Conservation (phyloP, 352 stramenopile species). For the Globisporangium rhizosaccharum region DNA sequence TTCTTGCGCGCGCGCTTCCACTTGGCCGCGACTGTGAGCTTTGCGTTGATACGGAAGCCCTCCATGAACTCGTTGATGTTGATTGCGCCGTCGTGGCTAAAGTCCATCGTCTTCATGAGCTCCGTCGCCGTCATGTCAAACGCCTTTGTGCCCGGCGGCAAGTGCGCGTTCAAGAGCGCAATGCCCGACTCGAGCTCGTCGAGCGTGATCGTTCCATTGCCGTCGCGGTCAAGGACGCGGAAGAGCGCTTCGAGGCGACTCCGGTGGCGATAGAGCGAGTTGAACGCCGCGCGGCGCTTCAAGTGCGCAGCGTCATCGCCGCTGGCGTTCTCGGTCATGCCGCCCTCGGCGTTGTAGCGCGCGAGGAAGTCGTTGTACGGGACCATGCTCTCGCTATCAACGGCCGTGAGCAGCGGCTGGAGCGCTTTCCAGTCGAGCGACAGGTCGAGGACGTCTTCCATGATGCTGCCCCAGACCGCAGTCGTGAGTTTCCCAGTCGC, state of each 20-base stretch:
- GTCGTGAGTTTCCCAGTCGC: conserved; percentile 40
- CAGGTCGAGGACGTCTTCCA: conserved; percentile 77
- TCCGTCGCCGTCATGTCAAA: conserved; percentile 69
- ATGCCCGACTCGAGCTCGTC: conserved; percentile 80
- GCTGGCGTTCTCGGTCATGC: conserved; percentile 6
- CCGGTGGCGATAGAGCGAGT: conserved; percentile 78
- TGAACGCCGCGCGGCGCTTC: conserved; percentile 66
- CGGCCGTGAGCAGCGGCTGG: conserved; percentile 65
- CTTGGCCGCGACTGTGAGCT: conserved; percentile 81
- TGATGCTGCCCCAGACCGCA: conserved; percentile 51
- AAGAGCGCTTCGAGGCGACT: conserved; percentile 81
- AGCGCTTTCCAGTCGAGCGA: conserved; percentile 75
- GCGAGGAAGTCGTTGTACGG: conserved; percentile 71
- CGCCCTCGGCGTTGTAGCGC: conserved; percentile 67
- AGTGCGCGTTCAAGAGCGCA: conserved; percentile 72
- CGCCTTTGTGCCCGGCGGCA: conserved; percentile 57
- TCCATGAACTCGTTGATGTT: conserved; percentile 91
- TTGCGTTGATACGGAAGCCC: conserved; percentile 82
- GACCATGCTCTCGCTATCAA: conserved; percentile 62
- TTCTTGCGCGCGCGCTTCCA: conserved; percentile 86
- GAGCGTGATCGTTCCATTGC: conserved; percentile 14
- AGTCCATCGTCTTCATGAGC: conserved; percentile 85
- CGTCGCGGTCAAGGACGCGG: conserved; percentile 71
- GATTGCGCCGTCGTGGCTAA: conserved; percentile 81
- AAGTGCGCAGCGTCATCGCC: conserved; percentile 32